Base-by-base conservation (phyloP, 2,329 filamentous ascomycete species). In the Penicillium janthinellum region DNA sequence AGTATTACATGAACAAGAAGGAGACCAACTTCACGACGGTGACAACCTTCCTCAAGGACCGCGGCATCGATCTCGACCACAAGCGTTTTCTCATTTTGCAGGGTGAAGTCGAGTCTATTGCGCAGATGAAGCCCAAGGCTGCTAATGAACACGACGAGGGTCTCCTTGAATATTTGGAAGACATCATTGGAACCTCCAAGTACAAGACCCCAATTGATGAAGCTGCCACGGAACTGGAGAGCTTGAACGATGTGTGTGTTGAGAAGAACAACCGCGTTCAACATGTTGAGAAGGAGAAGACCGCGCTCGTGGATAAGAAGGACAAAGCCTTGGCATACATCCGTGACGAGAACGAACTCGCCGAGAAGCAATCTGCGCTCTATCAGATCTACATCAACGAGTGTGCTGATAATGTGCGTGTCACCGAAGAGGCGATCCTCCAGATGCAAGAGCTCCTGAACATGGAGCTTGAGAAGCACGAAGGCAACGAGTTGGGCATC, bases 81-180 rank as follows among this genome's bases (percentile, higher is more conserved):
- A 99, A 99, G 79, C 91, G 95, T 61, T 99, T 99, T 79, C 80
- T 99, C 56, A 99, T 99, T 71, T 81, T 99, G 11, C 95, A 99
- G 76, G 95, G 95, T 71, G 95, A 99, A 75, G 95, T 99, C 60
- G 95, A 99, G 76, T 97, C 94, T 0, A 99, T 99, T 73, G 94
- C 95, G 6, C 95, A 98, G 77, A 99, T 99, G 95, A 99, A 99
- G 78, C 84, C 96, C 17, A 99, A 99, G 76, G 95, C 96, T 4
- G 88, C 85, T 44, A 94, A 91, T 68, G 95, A 99, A 75, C 94
- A 98, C 71, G 95, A 99, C 62, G 95, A 99, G 70, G 95, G 95
- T 12, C 84, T 99, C 3, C 83, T 99, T 17, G 95, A 99, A 75
- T 99, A 99, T 65, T 86, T 99, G 0, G 95, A 99, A 75, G 95